Evolutionary conservation across 495 filamentous ascomycete genomes (phyloP), one percentile per base, ranked within the genome.

Genomic region (Evansstolkia leycettana): DNA sequence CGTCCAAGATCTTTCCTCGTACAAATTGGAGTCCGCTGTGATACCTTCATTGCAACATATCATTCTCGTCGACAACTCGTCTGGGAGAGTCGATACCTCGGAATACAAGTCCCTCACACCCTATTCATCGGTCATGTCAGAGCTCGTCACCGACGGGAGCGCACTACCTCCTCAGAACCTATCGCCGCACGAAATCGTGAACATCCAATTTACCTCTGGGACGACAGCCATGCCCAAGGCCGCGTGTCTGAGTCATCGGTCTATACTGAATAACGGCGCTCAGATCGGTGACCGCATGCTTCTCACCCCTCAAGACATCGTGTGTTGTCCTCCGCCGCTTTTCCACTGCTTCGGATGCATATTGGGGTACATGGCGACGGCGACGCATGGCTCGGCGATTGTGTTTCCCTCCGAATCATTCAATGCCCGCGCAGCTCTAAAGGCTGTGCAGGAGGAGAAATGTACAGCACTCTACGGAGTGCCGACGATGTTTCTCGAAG

Each of bases 141-240:
- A 68, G 15, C 52, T 82, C 10, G 37, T 72, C 9, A 58, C 66
- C 25, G 69, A 78, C 37, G 62, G 65, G 1, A 33, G 17, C 5
- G 25, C 51, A 12, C 52, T 67, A 17, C 52, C 54, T 15, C 55
- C 54, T 27, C 67, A 52, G 28, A 52, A 62, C 1, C 66, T 95
- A 12, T 58, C 65, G 9, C 63, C 73, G 0, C 48, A 75, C 38
- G 90, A 98, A 11, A 75, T 82, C 2, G 76, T 92, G 29, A 95
- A 95, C 52, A 94, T 98, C 43, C 90, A 98, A 51, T 98, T 95
- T 58, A 98, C 90, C 6, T 89, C 82, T 5, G 90, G 89, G 17
- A 98, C 89, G 5, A 98, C 89, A 0, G 78, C 78, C 0, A 63
- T 71, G 50, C 90, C 90, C 2, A 98, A 98, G 64, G 90, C 90